phyloP scores from a whole-genome alignment of 495 filamentous ascomycete genomes.

The Penicillium verhagenii region DNA sequence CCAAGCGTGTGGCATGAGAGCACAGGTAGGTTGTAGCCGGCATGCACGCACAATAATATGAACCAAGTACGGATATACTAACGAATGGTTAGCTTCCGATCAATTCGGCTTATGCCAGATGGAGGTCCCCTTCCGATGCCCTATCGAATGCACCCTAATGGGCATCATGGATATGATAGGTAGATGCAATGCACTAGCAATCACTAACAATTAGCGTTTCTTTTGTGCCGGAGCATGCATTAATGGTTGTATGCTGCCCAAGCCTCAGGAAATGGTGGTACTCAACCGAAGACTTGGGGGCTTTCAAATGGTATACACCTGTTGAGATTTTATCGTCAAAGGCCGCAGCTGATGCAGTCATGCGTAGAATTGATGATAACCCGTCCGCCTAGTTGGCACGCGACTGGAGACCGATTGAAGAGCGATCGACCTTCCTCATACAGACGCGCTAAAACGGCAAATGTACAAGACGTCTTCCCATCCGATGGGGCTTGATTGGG shows the following conservation, averaged over 20 bases:
- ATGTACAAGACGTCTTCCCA: not conserved
- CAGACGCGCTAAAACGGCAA: slow-evolving; percentile 8
- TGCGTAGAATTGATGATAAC: not conserved
- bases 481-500: not conserved
- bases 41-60: too few species aligned
- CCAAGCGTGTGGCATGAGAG: not conserved
- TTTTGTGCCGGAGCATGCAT: not conserved
- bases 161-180: not conserved
- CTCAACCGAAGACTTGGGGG: not conserved
- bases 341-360: not conserved
- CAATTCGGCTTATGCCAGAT: slow-evolving; percentile 1
- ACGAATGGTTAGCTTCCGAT: not conserved
- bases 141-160: not conserved
- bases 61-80: not conserved
- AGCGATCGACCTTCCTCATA: slow-evolving; percentile 1
- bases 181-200: not conserved
- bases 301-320: not conserved
- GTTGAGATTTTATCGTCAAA: not conserved
- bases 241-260: not conserved
- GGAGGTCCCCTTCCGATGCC: not conserved
- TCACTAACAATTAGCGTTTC: not conserved
- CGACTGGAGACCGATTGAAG: not conserved
- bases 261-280: not conserved
- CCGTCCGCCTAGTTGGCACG: not conserved
- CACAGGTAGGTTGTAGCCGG: too few species aligned